Evolutionary conservation across 345 rosid genomes (phyloP).

Genomic region (Brassica rapa): DNA sequence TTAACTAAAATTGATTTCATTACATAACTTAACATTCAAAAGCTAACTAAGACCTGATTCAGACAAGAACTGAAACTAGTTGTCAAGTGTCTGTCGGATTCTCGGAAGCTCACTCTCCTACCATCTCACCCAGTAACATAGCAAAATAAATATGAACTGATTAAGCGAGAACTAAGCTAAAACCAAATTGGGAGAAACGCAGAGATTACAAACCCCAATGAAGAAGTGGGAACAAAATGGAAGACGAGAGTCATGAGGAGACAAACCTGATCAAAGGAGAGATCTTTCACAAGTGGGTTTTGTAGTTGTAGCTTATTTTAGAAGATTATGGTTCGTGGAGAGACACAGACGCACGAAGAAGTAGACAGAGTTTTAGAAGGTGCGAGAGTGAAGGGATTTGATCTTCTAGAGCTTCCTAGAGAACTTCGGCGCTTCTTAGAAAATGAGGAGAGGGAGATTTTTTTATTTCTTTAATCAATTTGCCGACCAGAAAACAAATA

Average conservation of each 20-base stretch:
- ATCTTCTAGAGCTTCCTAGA: conserved; percentile 60
- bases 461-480: not conserved
- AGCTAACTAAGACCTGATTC: not conserved
- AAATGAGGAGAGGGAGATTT: conserved; percentile 13
- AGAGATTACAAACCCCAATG: not conserved
- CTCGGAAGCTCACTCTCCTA: not conserved
- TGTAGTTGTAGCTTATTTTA: not conserved
- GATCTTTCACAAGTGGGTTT: not conserved
- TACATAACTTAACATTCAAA: not conserved
- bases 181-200: not conserved
- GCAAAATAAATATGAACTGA: not conserved
- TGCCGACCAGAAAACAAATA: not conserved
- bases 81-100: not conserved
- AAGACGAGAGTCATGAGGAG: not conserved
- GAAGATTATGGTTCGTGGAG: conserved; percentile 2
- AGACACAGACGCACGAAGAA: not conserved
- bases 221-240: not conserved
- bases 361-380: conserved; percentile 19
- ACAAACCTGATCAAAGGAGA: conserved; percentile 30
- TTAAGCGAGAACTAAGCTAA: not conserved
- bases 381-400: conserved; percentile 17
- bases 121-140: not conserved
- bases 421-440: conserved; percentile 17
- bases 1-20: not conserved
- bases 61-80: not conserved